Percentiles rank a stretch among this genome's conserved stretches.
Evolutionary conservation across 164 flowering plant species (phyloP).

Genomic region (Litsea cubeba): DNA sequence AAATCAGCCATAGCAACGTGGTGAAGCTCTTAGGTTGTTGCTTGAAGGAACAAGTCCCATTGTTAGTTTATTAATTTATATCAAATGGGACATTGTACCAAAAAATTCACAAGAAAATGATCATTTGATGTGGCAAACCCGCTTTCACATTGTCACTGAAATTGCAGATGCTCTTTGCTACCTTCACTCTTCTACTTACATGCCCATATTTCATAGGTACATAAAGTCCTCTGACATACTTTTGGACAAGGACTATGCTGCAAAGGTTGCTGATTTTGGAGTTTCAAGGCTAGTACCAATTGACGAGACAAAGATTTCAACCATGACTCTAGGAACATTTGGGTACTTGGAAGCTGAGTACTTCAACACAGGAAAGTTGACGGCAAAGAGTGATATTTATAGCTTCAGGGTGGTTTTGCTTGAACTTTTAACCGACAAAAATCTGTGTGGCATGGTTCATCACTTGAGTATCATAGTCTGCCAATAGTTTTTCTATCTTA

Average conservation of each 20-base stretch:
- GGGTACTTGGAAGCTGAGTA: constrained; percentile 45
- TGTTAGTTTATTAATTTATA: constrained; percentile 42
- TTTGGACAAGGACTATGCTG: constrained; percentile 26
- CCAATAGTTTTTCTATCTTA: constrained; percentile 22
- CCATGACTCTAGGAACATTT: constrained; percentile 35
- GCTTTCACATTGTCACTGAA: constrained; percentile 38
- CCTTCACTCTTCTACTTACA: constrained; percentile 37
- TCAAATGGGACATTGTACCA: constrained; percentile 34
- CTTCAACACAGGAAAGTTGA: constrained; percentile 28
- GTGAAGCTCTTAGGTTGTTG: constrained; percentile 44
- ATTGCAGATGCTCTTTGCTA: constrained; percentile 39
- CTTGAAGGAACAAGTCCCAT: constrained; percentile 35
- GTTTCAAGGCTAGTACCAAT: constrained; percentile 31
- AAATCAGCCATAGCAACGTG: constrained; percentile 41
- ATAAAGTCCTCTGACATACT: constrained; percentile 38
- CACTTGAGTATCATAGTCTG: constrained; percentile 11
- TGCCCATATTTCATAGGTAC: constrained; percentile 41
- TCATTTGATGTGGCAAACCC: constrained; percentile 25
- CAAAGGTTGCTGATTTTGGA: constrained; percentile 48
- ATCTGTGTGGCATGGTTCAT: constrained; percentile 5
- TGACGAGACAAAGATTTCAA: constrained; percentile 26
- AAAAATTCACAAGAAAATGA: constrained; percentile 23
- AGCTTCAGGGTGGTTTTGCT: constrained; percentile 38
- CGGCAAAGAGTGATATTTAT: constrained; percentile 42
- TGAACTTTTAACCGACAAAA: constrained; percentile 30